Base-by-base conservation (phyloP, 345 rosid species). In the Pseudoturritis turrita region DNA sequence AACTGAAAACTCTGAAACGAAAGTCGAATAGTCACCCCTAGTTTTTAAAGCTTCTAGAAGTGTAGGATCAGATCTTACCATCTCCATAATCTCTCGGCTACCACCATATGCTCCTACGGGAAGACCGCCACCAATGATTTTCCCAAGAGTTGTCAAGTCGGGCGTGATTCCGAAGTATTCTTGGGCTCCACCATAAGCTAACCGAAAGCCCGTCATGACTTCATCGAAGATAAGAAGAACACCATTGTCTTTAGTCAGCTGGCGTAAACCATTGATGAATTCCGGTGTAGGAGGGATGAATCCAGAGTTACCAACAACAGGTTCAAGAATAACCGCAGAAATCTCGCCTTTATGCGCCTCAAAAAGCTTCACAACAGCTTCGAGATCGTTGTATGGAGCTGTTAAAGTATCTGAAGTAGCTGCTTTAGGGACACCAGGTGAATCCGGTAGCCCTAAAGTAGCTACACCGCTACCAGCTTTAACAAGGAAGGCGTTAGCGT, bases 391-490 rank as follows among this genome's bases (percentile, higher is more conserved):
- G 83, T 55, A 87, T 0, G 92, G 87, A 50, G 97, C 94, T 4
- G 90, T 89, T 22, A 95, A 75, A 41, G 99, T 95, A 54, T 86
- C 93, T 4, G 40, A 76, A 45, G 98, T 89, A 51, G 99, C 96
- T 25, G 81, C 93, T 85, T 58, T 88, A 1, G 99, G 98, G 19
- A 92, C 97, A 73, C 99, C 98, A 2, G 99, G 98, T 10, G 98
- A 95, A 70, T 95, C 99, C 0, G 98, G 99, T 53, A 91, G 82
- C 15, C 94, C 97, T 5, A 91, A 77, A 45, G 99, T 91, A 44
- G 96, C 99, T 65, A 89, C 97, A 61, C 99, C 99, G 62, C 97
- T 94, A 21, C 99, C 99, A 7, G 99, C 97, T 79, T 91, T 89
- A 58, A 95, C 96, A 58, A 95, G 96, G 61, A 81, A 95, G 10